Base-by-base conservation (phyloP, 140 eudicot genomes). In the Senecio squalidus region DNA sequence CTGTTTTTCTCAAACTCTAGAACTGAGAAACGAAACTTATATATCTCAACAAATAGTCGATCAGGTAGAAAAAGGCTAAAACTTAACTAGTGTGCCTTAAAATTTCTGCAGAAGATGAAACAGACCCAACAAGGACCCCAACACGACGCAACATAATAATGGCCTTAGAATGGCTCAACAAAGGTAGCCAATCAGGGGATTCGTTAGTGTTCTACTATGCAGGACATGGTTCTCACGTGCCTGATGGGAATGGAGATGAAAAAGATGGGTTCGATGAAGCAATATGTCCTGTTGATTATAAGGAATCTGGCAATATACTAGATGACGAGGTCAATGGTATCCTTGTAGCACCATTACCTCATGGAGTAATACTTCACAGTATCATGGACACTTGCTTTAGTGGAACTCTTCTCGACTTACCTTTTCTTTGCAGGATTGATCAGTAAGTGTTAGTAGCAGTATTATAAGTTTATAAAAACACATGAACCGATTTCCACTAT, bases 121-220 rank as follows among this genome's bases (percentile, higher is more conserved):
- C 29, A 24, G 83, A 88, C 36, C 78, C 65, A 36, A 49, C 51
- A 39, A 55, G 67, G 70, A 66, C 57, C 47, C 96, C 96, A 50
- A 84, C 92, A 13, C 79, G 78, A 80, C 53, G 27, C 14, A 84
- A 84, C 73, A 88, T 88, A 52, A 36, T 47, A 59, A 64, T 14
- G 44, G 88, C 85, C 18, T 14, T 88, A 58, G 72, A 61, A 11
- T 84, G 95, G 96, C 96, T 88, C 33, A 76, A 76, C 21, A 75
- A 77, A 50, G 92, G 81, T 41, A 76, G 95, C 71, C 78, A 61
- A 40, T 44, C 80, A 4, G 96, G 96, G 52, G 96, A 88, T 69
- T 88, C 95, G 0, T 53, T 88, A 77, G 84, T 88, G 82, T 84
- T 89, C 61, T 80, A 84, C 78, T 89, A 78, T 66, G 74, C 97